These are phyloP conservation scores for Umbelopsis isabellina DNA, from an alignment of 192 early-diverging fungal genomes.

Conservation along the genomic window DNA sequence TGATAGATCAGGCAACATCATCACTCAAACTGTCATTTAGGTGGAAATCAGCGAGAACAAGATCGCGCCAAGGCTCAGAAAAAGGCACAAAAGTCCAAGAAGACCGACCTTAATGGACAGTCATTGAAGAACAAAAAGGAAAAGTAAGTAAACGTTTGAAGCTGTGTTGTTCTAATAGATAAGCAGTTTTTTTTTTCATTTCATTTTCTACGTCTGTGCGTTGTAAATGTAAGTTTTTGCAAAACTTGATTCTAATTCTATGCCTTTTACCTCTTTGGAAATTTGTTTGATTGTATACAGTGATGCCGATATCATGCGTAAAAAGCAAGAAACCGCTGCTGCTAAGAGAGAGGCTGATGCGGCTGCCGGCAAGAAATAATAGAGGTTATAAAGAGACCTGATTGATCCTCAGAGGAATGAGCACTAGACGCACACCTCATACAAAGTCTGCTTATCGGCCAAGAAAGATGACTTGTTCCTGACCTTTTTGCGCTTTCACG, in stretches of 20 bases:
- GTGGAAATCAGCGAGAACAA: slow-evolving; percentile 58
- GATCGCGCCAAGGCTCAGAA: slow-evolving; percentile 52
- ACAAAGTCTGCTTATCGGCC: neutral
- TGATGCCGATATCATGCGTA: slow-evolving; percentile 57
- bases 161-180: neutral
- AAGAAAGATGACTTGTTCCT: neutral
- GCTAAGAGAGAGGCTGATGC: slow-evolving; percentile 33
- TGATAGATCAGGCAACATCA: neutral
- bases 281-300: slow-evolving; percentile 21
- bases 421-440: too few relatives aligned
- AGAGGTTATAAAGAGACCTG: too few relatives aligned
- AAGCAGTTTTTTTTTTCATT: neutral
- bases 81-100: slow-evolving; percentile 42
- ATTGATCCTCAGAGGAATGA: too few relatives aligned
- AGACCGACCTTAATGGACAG: slow-evolving; percentile 26
- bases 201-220: neutral
- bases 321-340: slow-evolving; percentile 47
- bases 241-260: slow-evolving; percentile 12
- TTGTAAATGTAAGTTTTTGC: neutral
- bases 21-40: slow-evolving; percentile 23
- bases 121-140: slow-evolving; percentile 48
- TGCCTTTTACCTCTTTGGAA: neutral
- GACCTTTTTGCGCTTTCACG: neutral
- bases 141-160: slow-evolving; percentile 35
- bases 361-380: slow-evolving; percentile 20